A percentile compares a stretch with the other conserved stretches of the same genome.
phyloP scores from a whole-genome alignment of 345 rosid species.

The Hypericum androsaemum region DNA sequence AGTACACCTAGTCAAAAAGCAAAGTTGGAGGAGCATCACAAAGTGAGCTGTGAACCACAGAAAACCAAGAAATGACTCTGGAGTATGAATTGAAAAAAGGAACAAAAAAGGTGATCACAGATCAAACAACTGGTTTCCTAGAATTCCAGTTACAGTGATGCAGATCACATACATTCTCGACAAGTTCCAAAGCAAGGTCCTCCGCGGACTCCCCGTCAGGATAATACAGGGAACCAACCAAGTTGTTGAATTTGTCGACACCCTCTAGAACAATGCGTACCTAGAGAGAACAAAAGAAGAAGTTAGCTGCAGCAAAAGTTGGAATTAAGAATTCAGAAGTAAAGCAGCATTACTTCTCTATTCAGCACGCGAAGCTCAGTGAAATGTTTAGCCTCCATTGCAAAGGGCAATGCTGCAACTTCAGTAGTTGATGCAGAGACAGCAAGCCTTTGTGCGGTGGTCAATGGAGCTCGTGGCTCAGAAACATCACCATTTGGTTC shows the following conservation, averaged over 20 bases:
- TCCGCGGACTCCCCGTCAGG: conserved; percentile 78
- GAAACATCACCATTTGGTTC: conserved; percentile 62
- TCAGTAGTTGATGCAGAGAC: conserved; percentile 51
- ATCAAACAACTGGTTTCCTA: too few relatives aligned
- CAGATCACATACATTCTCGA: conserved; percentile 54
- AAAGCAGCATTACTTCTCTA: conserved; percentile 51
- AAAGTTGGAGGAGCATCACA: too few relatives aligned
- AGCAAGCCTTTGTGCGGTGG: conserved; percentile 87
- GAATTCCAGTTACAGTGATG: background rate
- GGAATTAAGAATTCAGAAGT: background rate
- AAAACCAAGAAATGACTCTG: too few relatives aligned
- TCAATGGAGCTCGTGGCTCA: conserved; percentile 59
- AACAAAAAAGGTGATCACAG: too few relatives aligned
- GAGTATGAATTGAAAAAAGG: too few relatives aligned
- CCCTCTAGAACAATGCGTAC: conserved; percentile 98
- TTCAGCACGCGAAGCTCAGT: conserved; percentile 76
- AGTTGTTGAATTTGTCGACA: conserved; percentile 81
- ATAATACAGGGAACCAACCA: conserved; percentile 89
- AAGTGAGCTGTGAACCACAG: too few relatives aligned
- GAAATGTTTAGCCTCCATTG: conserved; percentile 73
- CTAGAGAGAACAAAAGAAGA: conserved; percentile 25
- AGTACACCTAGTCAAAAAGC: too few relatives aligned
- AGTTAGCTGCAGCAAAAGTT: background rate
- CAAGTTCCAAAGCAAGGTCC: conserved; percentile 87
- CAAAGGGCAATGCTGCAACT: conserved; percentile 79